Evolutionary conservation across 768 basidiomycete species (phyloP).

Genomic region (Termitomyces sp.): DNA sequence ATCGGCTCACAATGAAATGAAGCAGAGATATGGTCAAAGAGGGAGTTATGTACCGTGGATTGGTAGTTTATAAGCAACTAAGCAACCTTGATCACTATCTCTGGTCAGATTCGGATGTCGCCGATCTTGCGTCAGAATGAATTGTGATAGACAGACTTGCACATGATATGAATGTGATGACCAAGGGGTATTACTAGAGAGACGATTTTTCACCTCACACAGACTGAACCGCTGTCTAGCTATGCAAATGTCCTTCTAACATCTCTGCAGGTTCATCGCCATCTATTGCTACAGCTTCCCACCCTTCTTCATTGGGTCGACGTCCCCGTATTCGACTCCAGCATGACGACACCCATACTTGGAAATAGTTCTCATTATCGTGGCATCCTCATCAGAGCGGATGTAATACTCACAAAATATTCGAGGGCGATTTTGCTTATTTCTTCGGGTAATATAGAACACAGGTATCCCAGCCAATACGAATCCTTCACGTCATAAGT

Average conservation of each 20-base stretch:
- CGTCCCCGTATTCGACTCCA: conserved; percentile 46
- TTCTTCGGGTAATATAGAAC: conserved; percentile 70
- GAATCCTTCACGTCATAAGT: conserved; percentile 46
- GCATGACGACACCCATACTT: conserved; percentile 37
- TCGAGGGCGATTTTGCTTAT: conserved; percentile 34
- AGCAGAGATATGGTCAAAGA: neutral
- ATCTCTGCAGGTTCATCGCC: conserved; percentile 71
- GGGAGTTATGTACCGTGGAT: neutral
- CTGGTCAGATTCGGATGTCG: neutral
- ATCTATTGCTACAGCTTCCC: conserved; percentile 75
- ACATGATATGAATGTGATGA: neutral
- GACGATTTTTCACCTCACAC: neutral
- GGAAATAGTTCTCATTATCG: neutral
- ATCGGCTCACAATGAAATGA: neutral
- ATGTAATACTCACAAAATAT: conserved; percentile 34
- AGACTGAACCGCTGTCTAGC: conserved; percentile 10
- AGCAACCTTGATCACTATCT: too few relatives aligned
- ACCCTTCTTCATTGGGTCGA: conserved; percentile 53
- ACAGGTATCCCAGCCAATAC: conserved; percentile 76
- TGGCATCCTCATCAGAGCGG: neutral
- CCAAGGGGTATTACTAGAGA: neutral
- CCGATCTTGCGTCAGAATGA: too few relatives aligned
- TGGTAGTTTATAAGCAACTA: neutral
- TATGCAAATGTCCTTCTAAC: conserved; percentile 29
- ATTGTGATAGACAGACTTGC: neutral